phyloP scores from a whole-genome alignment of 192 early-diverging fungal genomes.

The Chytriomyces hyalinus region DNA sequence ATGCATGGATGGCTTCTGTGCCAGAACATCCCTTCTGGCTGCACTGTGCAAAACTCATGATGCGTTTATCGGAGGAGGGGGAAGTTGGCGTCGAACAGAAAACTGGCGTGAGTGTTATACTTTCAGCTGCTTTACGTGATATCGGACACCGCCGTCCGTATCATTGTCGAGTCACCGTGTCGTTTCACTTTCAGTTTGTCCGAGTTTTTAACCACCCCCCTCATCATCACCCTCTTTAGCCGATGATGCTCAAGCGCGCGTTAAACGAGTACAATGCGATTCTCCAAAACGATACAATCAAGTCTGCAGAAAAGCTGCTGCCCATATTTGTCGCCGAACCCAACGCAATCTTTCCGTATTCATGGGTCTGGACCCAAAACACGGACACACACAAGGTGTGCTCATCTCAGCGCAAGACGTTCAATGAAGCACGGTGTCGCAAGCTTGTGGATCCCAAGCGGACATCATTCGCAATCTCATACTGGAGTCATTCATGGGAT shows the following conservation, averaged over 20 bases:
- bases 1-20: conserved; percentile 48
- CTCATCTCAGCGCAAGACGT: not conserved
- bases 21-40: conserved; percentile 54
- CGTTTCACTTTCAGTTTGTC: not conserved
- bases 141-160: not conserved
- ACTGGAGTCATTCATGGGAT: conserved; percentile 22
- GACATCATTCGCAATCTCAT: conserved; percentile 21
- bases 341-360: conserved; percentile 19
- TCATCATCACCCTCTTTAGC: not conserved
- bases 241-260: conserved; percentile 1
- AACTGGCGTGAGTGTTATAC: conserved; percentile 31
- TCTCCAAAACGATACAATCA: not conserved
- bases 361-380: conserved; percentile 5
- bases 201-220: not conserved
- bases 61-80: conserved; percentile 18
- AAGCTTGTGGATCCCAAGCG: conserved; percentile 6
- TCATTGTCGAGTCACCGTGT: not conserved
- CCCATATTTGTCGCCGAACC: conserved; percentile 6
- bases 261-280: not conserved
- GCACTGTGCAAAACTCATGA: conserved; percentile 27
- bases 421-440: conserved; percentile 3
- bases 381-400: not conserved
- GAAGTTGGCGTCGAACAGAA: conserved; percentile 20
- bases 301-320: not conserved
- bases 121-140: not conserved